phyloP scores from a whole-genome alignment of 2,329 filamentous ascomycete species.

The Cladosporium colombiae region DNA sequence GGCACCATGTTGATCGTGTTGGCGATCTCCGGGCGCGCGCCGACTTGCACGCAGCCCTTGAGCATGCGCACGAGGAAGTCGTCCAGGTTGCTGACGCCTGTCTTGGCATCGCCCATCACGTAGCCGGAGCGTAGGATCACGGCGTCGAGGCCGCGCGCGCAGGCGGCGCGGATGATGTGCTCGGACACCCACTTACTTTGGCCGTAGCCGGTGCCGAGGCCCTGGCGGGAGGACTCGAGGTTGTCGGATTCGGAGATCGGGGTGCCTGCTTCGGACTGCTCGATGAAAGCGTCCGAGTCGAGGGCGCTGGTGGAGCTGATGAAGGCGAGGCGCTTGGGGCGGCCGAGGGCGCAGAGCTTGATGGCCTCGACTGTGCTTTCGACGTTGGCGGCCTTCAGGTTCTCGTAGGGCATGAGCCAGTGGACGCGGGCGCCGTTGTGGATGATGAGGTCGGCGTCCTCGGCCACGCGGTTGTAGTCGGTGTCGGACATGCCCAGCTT shows the following conservation, averaged over 20 bases:
- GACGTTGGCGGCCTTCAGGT: conserved; percentile 74
- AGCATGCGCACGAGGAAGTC: conserved; percentile 86
- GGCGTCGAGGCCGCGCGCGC: conserved; percentile 71
- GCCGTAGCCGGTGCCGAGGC: conserved; percentile 84
- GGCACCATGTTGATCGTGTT: conserved; percentile 92
- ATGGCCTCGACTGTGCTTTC: conserved; percentile 76
- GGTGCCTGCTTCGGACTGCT: conserved; percentile 69
- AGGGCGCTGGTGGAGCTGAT: conserved; percentile 81
- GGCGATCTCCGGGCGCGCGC: conserved; percentile 69
- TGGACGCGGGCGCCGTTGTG: conserved; percentile 81
- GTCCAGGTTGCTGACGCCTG: conserved; percentile 76
- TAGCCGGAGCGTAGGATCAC: conserved; percentile 83
- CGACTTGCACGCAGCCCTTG: conserved; percentile 84
- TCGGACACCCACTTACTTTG: conserved; percentile 85
- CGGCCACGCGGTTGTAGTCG: conserved; percentile 64
- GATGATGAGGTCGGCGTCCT: conserved; percentile 67
- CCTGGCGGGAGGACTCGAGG: conserved; percentile 71
- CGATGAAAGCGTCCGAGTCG: conserved; percentile 78
- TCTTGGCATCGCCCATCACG: conserved; percentile 70
- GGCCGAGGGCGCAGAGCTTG: conserved; percentile 72
- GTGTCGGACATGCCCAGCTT: conserved; percentile 69
- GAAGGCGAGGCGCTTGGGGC: conserved; percentile 77
- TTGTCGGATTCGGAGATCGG: conserved; percentile 76
- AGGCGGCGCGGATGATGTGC: conserved; percentile 75
- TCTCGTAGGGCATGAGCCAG: conserved; percentile 78